Evolutionary conservation across 495 filamentous ascomycete species (phyloP), one percentile per base, ranked within the genome.

Genomic region (Astrothelium macrocarpum): DNA sequence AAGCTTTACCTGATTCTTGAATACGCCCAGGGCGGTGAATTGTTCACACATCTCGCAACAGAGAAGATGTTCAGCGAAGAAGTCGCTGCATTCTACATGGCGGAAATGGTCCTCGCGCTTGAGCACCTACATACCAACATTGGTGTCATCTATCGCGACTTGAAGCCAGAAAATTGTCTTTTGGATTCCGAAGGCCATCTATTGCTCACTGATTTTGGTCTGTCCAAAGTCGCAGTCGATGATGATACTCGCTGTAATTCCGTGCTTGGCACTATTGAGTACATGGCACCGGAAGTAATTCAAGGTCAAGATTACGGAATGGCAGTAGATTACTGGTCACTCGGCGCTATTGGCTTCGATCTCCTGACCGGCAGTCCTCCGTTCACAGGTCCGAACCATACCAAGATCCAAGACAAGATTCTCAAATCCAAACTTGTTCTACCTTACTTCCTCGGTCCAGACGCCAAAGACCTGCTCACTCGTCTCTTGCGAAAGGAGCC

Each of bases 111-210:
- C 2, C 85, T 98, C 2, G 95, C 95, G 1, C 81, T 98, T 26
- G 90, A 90, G 43, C 91, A 97, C 73, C 84, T 98, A 9, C 94
- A 98, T 78, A 82, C 88, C 63, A 90, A 83, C 62, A 84, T 96
- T 32, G 93, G 95, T 18, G 94, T 98, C 36, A 85, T 97, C 68
- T 98, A 98, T 75, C 88, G 94, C 62, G 94, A 98, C 71, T 81
- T 98, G 63, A 98, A 98, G 77, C 94, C 94, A 2, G 94, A 98
- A 73, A 98, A 98, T 75, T 96, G 92, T 70, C 89, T 98, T 49
- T 82, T 98, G 5, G 95, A 97, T 76, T 77, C 85, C 14, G 82
- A 95, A 66, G 94, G 94, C 60, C 93, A 98, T 71, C 84, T 98
- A 2, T 85, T 98, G 16, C 81, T 98, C 26, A 97, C 94, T 32